Evolutionary conservation across 495 filamentous ascomycete genomes (phyloP).

Genomic region (Aspergillus sclerotiicarbonarius): DNA sequence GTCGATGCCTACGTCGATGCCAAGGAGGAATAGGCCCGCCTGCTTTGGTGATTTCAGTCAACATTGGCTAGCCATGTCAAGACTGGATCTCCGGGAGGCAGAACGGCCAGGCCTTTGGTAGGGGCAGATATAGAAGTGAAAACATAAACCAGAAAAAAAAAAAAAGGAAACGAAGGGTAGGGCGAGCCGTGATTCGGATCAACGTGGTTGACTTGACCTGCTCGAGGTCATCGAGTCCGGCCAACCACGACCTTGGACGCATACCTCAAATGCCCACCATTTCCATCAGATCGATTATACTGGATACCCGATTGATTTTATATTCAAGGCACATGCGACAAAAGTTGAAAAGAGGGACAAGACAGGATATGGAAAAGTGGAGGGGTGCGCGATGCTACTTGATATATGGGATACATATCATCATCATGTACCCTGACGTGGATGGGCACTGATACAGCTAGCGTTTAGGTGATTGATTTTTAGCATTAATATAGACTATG

Average conservation of each 20-base stretch:
- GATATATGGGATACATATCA: background rate
- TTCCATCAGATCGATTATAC: constrained; percentile 22
- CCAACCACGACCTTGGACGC: constrained; percentile 27
- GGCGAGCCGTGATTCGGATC: background rate
- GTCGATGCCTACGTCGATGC: constrained; percentile 63
- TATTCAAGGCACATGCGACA: constrained; percentile 10
- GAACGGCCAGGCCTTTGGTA: background rate
- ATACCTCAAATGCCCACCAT: constrained; percentile 17
- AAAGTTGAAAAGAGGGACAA: background rate
- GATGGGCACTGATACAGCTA: background rate
- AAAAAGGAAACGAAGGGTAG: constrained; percentile 4
- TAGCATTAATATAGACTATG: background rate
- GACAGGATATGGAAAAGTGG: background rate
- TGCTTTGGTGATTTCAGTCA: constrained; percentile 5
- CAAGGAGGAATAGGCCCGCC: constrained; percentile 28
- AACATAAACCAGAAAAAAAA: constrained; percentile 4
- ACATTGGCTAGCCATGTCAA: background rate
- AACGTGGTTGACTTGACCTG: constrained; percentile 24
- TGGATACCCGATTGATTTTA: constrained; percentile 42
- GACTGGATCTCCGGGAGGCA: background rate
- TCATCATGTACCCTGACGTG: background rate
- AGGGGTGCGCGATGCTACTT: background rate
- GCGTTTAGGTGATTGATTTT: background rate
- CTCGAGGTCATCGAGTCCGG: constrained; percentile 14
- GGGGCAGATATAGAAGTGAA: background rate